A percentile compares a stretch with the other conserved stretches of the same genome.
Conservation (phyloP, 352 stramenopile genomes). For the Pythium pyrilobum region DNA sequence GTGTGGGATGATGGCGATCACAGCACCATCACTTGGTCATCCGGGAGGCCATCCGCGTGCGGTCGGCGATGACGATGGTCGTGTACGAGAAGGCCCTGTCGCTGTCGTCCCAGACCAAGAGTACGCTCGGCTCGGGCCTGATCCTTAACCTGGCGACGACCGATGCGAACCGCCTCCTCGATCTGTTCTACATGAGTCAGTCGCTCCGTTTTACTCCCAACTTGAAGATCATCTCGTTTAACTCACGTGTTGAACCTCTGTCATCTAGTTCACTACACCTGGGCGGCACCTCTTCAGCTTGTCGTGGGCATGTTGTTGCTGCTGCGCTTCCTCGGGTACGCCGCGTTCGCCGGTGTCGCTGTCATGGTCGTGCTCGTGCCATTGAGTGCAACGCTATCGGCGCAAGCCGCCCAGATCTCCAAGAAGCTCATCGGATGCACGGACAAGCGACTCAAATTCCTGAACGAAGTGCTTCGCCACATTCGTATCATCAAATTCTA, state of each 20-base stretch:
- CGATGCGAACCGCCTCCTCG: constrained; percentile 89
- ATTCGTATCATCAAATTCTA: constrained; percentile 79
- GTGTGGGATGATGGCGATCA: too few species aligned
- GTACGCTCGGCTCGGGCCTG: constrained; percentile 52
- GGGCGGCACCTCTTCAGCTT: constrained; percentile 55
- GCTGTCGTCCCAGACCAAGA: constrained; percentile 57
- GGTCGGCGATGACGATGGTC: constrained; percentile 57
- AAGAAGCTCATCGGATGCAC: constrained; percentile 42
- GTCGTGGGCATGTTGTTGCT: constrained; percentile 49
- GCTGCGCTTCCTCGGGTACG: constrained; percentile 38
- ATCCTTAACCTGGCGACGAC: constrained; percentile 95
- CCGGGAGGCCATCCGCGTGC: constrained; percentile 56
- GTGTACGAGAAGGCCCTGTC: constrained; percentile 56
- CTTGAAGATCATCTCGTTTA: background rate
- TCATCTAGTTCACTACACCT: constrained; percentile 50
- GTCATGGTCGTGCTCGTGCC: constrained; percentile 57
- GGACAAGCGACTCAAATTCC: constrained; percentile 45
- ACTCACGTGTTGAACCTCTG: background rate
- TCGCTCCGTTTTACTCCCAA: background rate
- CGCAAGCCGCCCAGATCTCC: constrained; percentile 30
- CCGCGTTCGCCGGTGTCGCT: constrained; percentile 45
- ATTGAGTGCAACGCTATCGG: constrained; percentile 32
- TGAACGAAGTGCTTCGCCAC: constrained; percentile 53
- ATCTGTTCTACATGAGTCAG: constrained; percentile 54
- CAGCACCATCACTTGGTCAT: constrained; percentile 59